phyloP scores from a whole-genome alignment of 129 eudicot species.

The Silybum marianum region DNA sequence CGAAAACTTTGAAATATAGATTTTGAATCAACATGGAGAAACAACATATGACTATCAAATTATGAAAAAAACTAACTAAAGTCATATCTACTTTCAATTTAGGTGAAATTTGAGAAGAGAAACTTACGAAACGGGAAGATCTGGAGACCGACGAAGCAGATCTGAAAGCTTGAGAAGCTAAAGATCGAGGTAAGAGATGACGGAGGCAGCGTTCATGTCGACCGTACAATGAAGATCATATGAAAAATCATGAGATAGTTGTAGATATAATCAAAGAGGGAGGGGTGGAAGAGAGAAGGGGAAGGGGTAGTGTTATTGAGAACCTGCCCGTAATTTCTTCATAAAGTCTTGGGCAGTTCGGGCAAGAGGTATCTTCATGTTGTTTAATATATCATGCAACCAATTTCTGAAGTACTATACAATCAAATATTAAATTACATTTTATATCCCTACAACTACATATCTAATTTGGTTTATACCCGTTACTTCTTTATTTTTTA shows the following conservation, averaged over 20 bases:
- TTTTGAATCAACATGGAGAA: not conserved
- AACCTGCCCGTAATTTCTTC: slow-evolving; percentile 47
- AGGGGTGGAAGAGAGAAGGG: slow-evolving; percentile 10
- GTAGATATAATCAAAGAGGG: slow-evolving; percentile 15
- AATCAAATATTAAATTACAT: no score
- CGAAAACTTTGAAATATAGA: not conserved
- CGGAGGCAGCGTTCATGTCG: slow-evolving; percentile 35
- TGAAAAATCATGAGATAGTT: slow-evolving; percentile 11
- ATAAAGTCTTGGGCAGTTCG: slow-evolving; percentile 46
- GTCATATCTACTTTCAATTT: not conserved
- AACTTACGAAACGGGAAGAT: slow-evolving; percentile 36
- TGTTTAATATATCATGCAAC: not conserved
- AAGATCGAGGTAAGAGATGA: slow-evolving; percentile 18
- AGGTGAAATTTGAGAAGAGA: not conserved
- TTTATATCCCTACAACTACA: no score
- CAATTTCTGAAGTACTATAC: not conserved
- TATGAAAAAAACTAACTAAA: not conserved
- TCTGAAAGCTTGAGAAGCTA: slow-evolving; percentile 28
- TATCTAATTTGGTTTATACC: no score
- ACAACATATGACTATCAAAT: not conserved
- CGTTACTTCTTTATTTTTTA: no score
- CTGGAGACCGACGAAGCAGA: slow-evolving; percentile 35
- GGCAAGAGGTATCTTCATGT: slow-evolving; percentile 29
- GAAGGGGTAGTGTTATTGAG: slow-evolving; percentile 28
- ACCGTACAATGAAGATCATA: slow-evolving; percentile 46